These are phyloP conservation scores for Kalanchoe fedtschenkoi DNA, from an alignment of 164 flowering plant genomes.

Conservation along the genomic window DNA sequence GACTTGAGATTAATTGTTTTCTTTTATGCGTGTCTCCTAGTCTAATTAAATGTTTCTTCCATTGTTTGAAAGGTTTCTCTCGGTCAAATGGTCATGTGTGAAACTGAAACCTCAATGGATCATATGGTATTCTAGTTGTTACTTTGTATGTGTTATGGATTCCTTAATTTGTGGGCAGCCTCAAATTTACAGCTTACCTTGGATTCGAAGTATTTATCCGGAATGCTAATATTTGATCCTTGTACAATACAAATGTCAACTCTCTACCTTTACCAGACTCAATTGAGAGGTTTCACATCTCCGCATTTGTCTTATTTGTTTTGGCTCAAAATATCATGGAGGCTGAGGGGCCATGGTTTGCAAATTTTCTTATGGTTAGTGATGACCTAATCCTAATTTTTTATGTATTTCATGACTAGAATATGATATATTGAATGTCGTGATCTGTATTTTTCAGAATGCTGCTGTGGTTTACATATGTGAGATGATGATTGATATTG, in stretches of 20 bases:
- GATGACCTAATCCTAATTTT: background rate
- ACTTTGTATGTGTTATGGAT: background rate
- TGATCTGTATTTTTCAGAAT: conserved; percentile 52
- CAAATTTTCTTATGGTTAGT: conserved; percentile 73
- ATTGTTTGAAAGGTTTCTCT: background rate
- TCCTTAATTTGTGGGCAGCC: background rate
- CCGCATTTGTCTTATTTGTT: conserved; percentile 75
- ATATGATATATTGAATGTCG: background rate
- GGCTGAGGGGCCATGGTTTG: conserved; percentile 96
- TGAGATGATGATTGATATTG: conserved; percentile 74
- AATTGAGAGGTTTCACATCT: conserved; percentile 88
- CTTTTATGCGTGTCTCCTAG: no score
- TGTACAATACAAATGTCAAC: background rate
- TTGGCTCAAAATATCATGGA: conserved; percentile 93
- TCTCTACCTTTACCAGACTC: conserved; percentile 49
- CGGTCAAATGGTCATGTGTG: no score
- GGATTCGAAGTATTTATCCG: background rate
- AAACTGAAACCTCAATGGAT: no score
- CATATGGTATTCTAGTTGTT: no score
- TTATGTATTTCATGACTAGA: background rate
- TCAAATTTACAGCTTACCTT: background rate
- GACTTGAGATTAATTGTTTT: no score
- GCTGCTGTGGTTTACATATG: conserved; percentile 65
- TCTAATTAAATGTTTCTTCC: no score
- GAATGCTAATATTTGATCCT: background rate